Base-by-base conservation (phyloP, 345 rosid species). In the Jatropha curcas region DNA sequence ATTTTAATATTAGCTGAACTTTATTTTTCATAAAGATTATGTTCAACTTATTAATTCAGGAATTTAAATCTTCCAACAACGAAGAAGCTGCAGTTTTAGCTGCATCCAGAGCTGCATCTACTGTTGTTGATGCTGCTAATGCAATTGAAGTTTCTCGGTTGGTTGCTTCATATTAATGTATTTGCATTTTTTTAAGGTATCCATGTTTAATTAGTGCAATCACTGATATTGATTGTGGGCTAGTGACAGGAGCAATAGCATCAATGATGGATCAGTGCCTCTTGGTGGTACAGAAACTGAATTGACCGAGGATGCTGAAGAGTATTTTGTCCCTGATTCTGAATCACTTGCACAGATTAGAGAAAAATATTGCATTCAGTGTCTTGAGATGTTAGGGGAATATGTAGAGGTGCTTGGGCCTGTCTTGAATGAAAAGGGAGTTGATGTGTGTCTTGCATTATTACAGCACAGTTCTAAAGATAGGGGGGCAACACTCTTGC, bases 381-480 rank as follows among this genome's bases (percentile, higher is more conserved):
- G 97, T 86, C 97, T 95, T 67, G 97, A 89, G 81, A 78, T 80
- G 65, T 84, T 95, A 76, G 99, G 99, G 59, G 98, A 92, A 78
- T 95, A 95, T 83, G 96, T 95, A 31, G 99, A 95, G 84, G 98
- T 95, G 67, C 92, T 95, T 55, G 98, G 97, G 60, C 99, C 99
- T 75, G 99, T 95, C 66, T 83, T 95, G 76, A 94, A 86, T 77
- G 99, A 95, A 77, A 95, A 87, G 85, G 99, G 99, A 66, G 99
- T 92, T 51, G 98, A 95, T 79, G 99, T 95, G 25, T 92, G 98
- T 82, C 88, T 92, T 74, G 80, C 87, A 60, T 75, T 95, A 68
- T 81, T 95, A 77, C 97, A 90, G 62, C 84, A 86, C 62, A 84
- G 85, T 73, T 88, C 85, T 69, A 85, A 83, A 74, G 56, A 71